Conservation (phyloP, 164 flowering plant species). For the Nymphaea colorata region DNA sequence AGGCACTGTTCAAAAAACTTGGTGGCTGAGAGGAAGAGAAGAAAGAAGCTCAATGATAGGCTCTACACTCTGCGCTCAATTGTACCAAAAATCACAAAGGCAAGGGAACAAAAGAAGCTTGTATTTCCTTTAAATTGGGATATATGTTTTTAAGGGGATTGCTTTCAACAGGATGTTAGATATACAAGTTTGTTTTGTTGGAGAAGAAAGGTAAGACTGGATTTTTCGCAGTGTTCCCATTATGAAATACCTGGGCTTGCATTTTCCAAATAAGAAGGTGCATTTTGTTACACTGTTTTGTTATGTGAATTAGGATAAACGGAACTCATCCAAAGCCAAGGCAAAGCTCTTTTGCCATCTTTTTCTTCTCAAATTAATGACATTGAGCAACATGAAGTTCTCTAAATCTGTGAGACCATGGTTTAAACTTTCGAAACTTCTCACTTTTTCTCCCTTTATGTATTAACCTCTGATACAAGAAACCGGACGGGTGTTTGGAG, state of each 20-base stretch:
- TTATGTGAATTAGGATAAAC: too few species aligned
- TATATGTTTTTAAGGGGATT: background rate
- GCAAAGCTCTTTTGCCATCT: too few species aligned
- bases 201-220: background rate
- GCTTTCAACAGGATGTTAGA: background rate
- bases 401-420: too few species aligned
- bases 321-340: too few species aligned
- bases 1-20: constrained; percentile 37
- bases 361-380: too few species aligned
- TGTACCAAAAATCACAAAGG: constrained; percentile 89
- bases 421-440: too few species aligned
- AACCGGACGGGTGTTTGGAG: too few species aligned
- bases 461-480: too few species aligned
- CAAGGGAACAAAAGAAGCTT: constrained; percentile 1
- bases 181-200: background rate
- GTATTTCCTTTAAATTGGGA: background rate
- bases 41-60: constrained; percentile 75
- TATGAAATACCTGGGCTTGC: background rate
- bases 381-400: too few species aligned
- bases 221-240: background rate
- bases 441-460: too few species aligned
- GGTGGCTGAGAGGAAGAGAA: constrained; percentile 71
- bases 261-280: too few species aligned
- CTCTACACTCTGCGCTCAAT: constrained; percentile 75
- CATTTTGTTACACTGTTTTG: too few species aligned